Evolutionary conservation across 2,329 filamentous ascomycete genomes (phyloP), one percentile per base, ranked within the genome.

Genomic region (Dothistroma pini): DNA sequence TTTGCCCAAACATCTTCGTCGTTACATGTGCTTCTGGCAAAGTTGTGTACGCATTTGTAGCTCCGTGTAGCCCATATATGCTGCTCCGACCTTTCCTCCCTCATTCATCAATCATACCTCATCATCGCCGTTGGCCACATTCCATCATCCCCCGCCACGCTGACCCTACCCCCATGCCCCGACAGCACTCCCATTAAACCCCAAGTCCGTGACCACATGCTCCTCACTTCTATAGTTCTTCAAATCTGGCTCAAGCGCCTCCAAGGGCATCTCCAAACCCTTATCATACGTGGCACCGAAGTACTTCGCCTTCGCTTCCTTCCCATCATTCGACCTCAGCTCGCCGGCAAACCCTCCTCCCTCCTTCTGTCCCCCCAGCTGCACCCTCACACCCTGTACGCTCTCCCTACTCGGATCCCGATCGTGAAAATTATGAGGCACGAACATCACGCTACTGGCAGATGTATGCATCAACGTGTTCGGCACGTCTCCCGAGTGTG

Each of bases 381-480:
- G 69, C 38, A 73, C 29, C n/a, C 69, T 50, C 16, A 73, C 70
- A 12, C 72, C 71, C 51, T 73, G 70, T 32, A 68, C 70, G 21
- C 63, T 66, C 49, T 66, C 61, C 5, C 71, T 64, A 35, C 63
- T 66, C 1, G 70, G 68, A 61, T 74, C 71, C 14, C 66, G 56
- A 53, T 72, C 70, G 34, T 64, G 54, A 60, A 72, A 73, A 53
- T 73, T 74, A 53, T 73, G 70, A 14, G 71, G 72, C 11, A 70
- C 61, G 62, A 74, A 72, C 69, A 73, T 71, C 34, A 74, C 70
- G 25, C 66, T 68, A 34, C 59, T 66, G 3, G 66, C 66, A 44
- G 61, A 63, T 1, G 69, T 71, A 58, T 73, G 70, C 69, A 71
- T 71, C 1, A 74, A 62, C 2, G 72, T 73, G 53, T 72, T 72